Conservation (phyloP, 768 basidiomycete genomes). For the Glaciozyma martinii region DNA sequence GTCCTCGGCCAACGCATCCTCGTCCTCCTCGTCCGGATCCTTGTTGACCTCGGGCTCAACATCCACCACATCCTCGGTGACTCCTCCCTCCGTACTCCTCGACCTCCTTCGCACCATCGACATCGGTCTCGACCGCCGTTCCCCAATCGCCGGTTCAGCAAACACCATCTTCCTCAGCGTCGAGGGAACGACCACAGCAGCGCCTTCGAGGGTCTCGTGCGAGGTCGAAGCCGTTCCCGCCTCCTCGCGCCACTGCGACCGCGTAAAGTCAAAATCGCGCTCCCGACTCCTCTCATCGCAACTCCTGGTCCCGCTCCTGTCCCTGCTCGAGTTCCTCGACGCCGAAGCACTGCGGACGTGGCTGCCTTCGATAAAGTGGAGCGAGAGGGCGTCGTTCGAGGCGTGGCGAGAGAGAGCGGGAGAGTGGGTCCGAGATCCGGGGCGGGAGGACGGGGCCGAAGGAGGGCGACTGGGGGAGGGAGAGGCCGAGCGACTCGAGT, state of each 20-base stretch:
- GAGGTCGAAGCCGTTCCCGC: background rate
- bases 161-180: background rate
- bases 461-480: constrained; percentile 12
- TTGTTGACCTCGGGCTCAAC: constrained; percentile 2
- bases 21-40: constrained; percentile 11
- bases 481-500: constrained; percentile 4
- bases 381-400: constrained; percentile 17
- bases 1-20: constrained; percentile 3
- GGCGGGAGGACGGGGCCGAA: background rate
- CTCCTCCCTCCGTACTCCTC: background rate
- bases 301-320: background rate
- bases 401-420: constrained; percentile 20
- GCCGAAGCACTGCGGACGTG: background rate
- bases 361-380: constrained; percentile 26
- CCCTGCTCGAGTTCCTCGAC: background rate
- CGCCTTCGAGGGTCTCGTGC: background rate
- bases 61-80: constrained; percentile 10
- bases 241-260: background rate
- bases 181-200: background rate
- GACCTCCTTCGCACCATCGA: background rate
- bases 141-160: background rate
- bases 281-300: constrained; percentile 9
- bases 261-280: background rate
- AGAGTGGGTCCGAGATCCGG: constrained; percentile 13
- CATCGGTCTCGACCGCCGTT: background rate